A percentile compares a stretch with the other conserved stretches of the same genome.
These are phyloP conservation scores for Rutstroemia sp. DNA, from an alignment of 2,329 filamentous ascomycete genomes.

Conservation along the genomic window DNA sequence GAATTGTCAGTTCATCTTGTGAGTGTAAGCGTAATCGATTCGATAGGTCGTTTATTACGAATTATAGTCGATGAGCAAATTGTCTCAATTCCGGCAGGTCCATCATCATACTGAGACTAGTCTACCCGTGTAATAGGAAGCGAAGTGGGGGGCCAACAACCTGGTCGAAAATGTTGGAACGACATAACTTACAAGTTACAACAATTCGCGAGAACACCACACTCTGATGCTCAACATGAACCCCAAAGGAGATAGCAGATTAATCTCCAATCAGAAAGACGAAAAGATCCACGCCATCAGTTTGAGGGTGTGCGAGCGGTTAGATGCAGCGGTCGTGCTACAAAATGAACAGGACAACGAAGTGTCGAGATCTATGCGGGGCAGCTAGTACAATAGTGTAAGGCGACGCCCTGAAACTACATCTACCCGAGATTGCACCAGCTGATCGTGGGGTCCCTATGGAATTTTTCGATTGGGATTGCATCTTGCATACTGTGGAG, in stretches of 20 bases:
- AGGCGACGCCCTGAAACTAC: neutral
- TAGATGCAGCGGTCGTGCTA: conserved; percentile 3
- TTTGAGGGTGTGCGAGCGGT: neutral
- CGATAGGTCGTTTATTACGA: too few relatives aligned
- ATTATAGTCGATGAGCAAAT: too few relatives aligned
- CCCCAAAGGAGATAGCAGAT: neutral
- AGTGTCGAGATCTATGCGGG: conserved; percentile 2
- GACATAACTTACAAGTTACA: neutral
- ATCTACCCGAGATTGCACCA: conserved; percentile 9
- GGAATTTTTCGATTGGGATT: neutral
- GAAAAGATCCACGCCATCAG: neutral
- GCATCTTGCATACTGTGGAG: neutral
- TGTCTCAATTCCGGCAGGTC: too few relatives aligned
- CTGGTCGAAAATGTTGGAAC: too few relatives aligned
- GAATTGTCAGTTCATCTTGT: neutral
- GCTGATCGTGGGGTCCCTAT: conserved; percentile 5
- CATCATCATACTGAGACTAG: neutral
- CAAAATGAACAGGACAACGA: neutral
- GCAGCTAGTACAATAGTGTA: neutral
- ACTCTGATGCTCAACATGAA: neutral
- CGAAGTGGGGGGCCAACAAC: neutral
- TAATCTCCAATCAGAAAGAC: neutral
- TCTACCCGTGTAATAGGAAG: neutral
- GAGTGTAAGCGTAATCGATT: neutral
- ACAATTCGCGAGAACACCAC: neutral